Evolutionary conservation across 2,329 filamentous ascomycete species (phyloP).

Genomic region (Sporothrix brunneoviolacea): DNA sequence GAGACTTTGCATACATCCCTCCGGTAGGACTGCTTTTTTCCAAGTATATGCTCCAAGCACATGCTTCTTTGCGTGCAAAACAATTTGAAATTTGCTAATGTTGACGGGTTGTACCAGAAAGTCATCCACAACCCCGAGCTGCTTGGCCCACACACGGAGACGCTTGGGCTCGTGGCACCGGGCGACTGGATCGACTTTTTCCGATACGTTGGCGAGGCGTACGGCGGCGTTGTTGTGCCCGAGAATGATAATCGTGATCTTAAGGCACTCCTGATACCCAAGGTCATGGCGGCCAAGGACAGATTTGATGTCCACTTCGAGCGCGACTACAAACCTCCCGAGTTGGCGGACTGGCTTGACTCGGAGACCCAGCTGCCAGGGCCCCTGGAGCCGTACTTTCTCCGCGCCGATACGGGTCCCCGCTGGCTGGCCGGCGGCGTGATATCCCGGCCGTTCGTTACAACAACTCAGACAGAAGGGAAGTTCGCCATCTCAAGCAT

Average conservation of each 20-base stretch:
- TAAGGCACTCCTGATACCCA: background rate
- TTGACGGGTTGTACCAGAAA: no score
- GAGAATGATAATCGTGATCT: conserved; percentile 1
- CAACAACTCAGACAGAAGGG: background rate
- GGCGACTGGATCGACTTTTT: conserved; percentile 6
- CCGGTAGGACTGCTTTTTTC: no score
- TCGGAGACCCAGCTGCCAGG: background rate
- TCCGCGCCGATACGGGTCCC: background rate
- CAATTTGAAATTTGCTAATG: no score
- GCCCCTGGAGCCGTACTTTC: background rate
- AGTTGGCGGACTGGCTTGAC: background rate
- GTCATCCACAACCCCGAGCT: conserved; percentile 4
- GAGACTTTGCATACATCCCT: conserved; percentile 3
- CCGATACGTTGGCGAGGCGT: background rate
- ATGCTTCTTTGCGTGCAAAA: no score
- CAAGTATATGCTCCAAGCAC: no score
- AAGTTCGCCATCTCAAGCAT: conserved; percentile 6
- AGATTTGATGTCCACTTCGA: conserved; percentile 1
- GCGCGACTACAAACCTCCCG: conserved; percentile 1
- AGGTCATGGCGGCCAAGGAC: conserved; percentile 5
- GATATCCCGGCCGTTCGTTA: background rate
- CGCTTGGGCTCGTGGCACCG: background rate
- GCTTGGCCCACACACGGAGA: conserved; percentile 3
- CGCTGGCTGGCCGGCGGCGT: conserved; percentile 2
- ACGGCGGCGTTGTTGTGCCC: background rate